phyloP scores from a whole-genome alignment of 768 basidiomycete genomes.

The Chalciporus sphaerocephalus region DNA sequence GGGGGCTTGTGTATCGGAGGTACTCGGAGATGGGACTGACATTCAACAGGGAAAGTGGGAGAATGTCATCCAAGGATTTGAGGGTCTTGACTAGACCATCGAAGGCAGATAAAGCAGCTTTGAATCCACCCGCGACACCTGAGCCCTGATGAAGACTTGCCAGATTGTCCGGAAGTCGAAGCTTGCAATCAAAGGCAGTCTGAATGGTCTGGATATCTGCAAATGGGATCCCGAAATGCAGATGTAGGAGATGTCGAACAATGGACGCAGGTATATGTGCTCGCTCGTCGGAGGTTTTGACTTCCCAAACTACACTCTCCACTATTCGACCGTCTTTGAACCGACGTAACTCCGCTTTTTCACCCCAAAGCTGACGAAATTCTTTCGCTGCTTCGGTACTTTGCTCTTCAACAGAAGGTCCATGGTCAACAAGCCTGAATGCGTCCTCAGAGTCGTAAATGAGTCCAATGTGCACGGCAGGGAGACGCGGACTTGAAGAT shows the following conservation, averaged over 20 bases:
- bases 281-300: conserved; percentile 74
- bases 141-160: conserved; percentile 35
- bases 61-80: conserved; percentile 62
- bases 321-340: conserved; percentile 94
- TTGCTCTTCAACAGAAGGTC: conserved; percentile 68
- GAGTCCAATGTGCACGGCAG: conserved; percentile 66
- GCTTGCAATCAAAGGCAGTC: conserved; percentile 49
- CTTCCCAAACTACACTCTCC: conserved; percentile 97
- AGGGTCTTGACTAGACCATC: conserved; percentile 72
- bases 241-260: conserved; percentile 65
- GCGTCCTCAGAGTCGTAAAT: conserved; percentile 69
- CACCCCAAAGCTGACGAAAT: conserved; percentile 88
- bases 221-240: conserved; percentile 66
- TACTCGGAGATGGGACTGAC: conserved; percentile 69
- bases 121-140: conserved; percentile 54
- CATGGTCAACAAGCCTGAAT: conserved; percentile 86
- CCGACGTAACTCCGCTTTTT: conserved; percentile 84
- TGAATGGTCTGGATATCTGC: conserved; percentile 58
- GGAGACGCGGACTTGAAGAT: conserved; percentile 48
- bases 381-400: conserved; percentile 45
- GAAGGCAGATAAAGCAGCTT: conserved; percentile 71
- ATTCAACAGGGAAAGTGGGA: conserved; percentile 76
- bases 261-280: conserved; percentile 72
- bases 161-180: conserved; percentile 56
- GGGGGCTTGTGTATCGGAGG: conserved; percentile 79